A percentile compares a stretch with the other conserved stretches of the same genome.
Conservation (phyloP, 2,329 filamentous ascomycete species). For the Aphanoascus verrucosus region DNA sequence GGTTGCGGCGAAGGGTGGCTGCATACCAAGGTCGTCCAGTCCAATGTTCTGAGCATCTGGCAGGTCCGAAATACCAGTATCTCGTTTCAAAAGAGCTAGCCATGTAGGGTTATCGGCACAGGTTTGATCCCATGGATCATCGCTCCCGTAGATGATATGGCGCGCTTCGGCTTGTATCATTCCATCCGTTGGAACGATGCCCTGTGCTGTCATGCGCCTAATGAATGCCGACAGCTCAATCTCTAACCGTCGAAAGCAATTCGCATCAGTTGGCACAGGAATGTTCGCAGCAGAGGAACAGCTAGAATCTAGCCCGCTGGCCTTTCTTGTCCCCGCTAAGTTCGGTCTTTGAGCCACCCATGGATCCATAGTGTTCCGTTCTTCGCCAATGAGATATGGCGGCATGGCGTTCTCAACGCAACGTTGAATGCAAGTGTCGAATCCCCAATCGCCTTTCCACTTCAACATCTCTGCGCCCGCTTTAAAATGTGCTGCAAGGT, state of each 20-base stretch:
- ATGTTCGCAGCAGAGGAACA: slow-evolving; percentile 15
- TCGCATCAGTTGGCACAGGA: slow-evolving; percentile 27
- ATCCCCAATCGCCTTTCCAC: slow-evolving; percentile 35
- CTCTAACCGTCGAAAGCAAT: slow-evolving; percentile 35
- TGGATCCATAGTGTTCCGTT: slow-evolving; percentile 26
- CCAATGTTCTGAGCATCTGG: slow-evolving; percentile 27
- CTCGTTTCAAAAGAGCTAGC: slow-evolving; percentile 37
- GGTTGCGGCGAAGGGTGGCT: slow-evolving; percentile 33
- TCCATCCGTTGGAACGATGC: slow-evolving; percentile 27
- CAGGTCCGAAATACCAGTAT: slow-evolving; percentile 29
- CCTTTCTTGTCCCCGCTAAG: slow-evolving; percentile 1
- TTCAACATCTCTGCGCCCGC: slow-evolving; percentile 30
- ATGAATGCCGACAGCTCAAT: slow-evolving; percentile 33
- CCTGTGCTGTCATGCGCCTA: slow-evolving; percentile 25
- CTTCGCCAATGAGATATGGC: slow-evolving; percentile 29
- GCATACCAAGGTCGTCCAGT: slow-evolving; percentile 32
- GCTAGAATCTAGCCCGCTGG: background rate
- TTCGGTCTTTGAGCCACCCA: slow-evolving; percentile 17
- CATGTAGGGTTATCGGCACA: slow-evolving; percentile 39
- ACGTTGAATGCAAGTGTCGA: slow-evolving; percentile 28
- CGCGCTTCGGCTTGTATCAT: slow-evolving; percentile 25
- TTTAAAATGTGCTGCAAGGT: slow-evolving; percentile 33
- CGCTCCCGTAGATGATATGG: slow-evolving; percentile 23
- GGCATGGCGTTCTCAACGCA: slow-evolving; percentile 30
- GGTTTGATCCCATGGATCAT: slow-evolving; percentile 32